Conservation (phyloP, 257 asterid species). For the Apocynum venetum region DNA sequence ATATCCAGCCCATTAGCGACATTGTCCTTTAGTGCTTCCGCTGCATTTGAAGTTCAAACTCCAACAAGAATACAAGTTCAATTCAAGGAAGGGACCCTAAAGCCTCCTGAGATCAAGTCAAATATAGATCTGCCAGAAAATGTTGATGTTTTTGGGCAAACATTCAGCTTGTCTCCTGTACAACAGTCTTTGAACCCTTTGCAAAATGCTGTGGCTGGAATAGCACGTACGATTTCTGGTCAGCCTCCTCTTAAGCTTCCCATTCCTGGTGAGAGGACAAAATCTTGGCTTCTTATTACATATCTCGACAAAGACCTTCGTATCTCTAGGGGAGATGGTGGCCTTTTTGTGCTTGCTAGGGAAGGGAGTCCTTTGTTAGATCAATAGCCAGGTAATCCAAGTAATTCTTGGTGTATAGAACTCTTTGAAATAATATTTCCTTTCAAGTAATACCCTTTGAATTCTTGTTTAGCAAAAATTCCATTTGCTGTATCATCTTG, state of each 20-base stretch:
- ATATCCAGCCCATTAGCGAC: conserved; percentile 65
- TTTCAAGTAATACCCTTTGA: too few relatives aligned
- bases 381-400: conserved; percentile 29
- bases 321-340: conserved; percentile 95
- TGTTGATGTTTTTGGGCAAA: conserved; percentile 68
- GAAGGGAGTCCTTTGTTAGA: conserved; percentile 80
- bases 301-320: conserved; percentile 88
- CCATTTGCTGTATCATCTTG: neutral
- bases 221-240: conserved; percentile 72
- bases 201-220: conserved; percentile 54
- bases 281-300: conserved; percentile 77
- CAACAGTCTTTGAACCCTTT: conserved; percentile 70
- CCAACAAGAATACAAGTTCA: conserved; percentile 92
- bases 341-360: conserved; percentile 86
- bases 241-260: conserved; percentile 80
- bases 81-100: conserved; percentile 78
- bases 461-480: too few relatives aligned
- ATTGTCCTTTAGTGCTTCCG: conserved; percentile 71
- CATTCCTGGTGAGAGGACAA: conserved; percentile 71
- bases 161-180: conserved; percentile 53
- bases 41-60: conserved; percentile 75
- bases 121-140: conserved; percentile 69
- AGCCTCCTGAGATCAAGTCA: conserved; percentile 91
- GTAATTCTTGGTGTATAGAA: neutral
- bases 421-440: too few relatives aligned